Evolutionary conservation across 1,284 basidiomycete genomes (phyloP).

Genomic region (Moesziomyces aphidis): DNA sequence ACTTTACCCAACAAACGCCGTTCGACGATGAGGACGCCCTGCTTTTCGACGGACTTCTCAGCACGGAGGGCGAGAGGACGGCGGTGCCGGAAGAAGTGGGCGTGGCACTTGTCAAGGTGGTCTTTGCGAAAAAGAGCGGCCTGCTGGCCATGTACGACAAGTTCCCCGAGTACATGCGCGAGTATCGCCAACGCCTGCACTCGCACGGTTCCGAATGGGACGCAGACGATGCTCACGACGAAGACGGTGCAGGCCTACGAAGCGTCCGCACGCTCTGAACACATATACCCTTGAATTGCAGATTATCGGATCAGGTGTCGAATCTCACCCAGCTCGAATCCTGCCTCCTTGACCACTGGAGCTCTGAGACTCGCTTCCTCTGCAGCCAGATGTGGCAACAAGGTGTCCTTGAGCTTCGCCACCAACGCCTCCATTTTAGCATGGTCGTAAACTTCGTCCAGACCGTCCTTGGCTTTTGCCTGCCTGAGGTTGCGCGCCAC

Average conservation of each 20-base stretch:
- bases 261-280: conserved; percentile 36
- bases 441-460: conserved; percentile 39
- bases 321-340: conserved; percentile 42
- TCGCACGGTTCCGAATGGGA: not conserved
- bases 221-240: conserved; percentile 18
- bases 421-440: conserved; percentile 24
- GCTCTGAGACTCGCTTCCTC: conserved; percentile 53
- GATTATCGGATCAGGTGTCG: conserved; percentile 30
- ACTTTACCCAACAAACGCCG: not conserved
- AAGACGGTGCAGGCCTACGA: conserved; percentile 21
- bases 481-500: conserved; percentile 8
- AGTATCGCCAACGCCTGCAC: conserved; percentile 10
- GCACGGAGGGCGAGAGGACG: not conserved
- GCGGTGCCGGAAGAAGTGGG: conserved; percentile 33
- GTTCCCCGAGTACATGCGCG: conserved; percentile 30
- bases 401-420: conserved; percentile 18
- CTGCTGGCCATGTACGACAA: conserved; percentile 15
- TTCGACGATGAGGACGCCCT: conserved; percentile 20
- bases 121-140: conserved; percentile 43
- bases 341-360: conserved; percentile 39
- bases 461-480: conserved; percentile 18
- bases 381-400: conserved; percentile 53
- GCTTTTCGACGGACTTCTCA: conserved; percentile 26
- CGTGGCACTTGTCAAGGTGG: conserved; percentile 29
- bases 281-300: not conserved